Evolutionary conservation across 768 basidiomycete genomes (phyloP).

Genomic region (Russula griseocarnosa): DNA sequence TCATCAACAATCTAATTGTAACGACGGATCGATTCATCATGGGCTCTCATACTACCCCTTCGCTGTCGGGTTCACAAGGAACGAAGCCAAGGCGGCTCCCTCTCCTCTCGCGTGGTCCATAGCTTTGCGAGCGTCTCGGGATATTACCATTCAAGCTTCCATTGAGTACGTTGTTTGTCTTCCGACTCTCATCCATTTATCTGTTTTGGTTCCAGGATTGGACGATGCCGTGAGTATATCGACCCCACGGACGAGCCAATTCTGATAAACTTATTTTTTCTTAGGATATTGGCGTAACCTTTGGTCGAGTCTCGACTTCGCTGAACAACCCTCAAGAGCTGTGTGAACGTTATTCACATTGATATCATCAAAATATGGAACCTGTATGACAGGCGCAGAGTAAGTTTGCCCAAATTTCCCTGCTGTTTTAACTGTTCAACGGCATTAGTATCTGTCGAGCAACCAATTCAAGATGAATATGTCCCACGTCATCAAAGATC

Average conservation of each 20-base stretch:
- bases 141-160: slow-evolving; percentile 7
- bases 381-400: background rate
- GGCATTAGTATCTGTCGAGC: background rate
- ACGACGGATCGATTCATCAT: background rate
- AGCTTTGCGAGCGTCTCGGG: slow-evolving; percentile 3
- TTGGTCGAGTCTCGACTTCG: slow-evolving; percentile 2
- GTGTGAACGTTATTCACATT: slow-evolving; percentile 30
- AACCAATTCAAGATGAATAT: slow-evolving; percentile 1
- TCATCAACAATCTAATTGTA: background rate
- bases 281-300: slow-evolving; percentile 10
- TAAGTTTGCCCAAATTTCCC: background rate
- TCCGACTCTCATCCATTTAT: background rate
- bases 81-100: background rate
- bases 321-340: slow-evolving; percentile 63
- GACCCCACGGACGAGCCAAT: background rate
- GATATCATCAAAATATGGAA: slow-evolving; percentile 10
- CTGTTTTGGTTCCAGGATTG: background rate
- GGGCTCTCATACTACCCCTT: background rate
- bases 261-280: background rate
- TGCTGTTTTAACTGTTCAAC: background rate
- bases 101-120: slow-evolving; percentile 5
- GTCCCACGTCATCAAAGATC: slow-evolving; percentile 13
- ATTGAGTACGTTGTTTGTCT: slow-evolving; percentile 3
- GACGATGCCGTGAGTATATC: slow-evolving; percentile 3
- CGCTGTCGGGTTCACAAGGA: background rate